phyloP scores from a whole-genome alignment of 139 green algal genomes.

The Tetratostichococcus sp. region DNA sequence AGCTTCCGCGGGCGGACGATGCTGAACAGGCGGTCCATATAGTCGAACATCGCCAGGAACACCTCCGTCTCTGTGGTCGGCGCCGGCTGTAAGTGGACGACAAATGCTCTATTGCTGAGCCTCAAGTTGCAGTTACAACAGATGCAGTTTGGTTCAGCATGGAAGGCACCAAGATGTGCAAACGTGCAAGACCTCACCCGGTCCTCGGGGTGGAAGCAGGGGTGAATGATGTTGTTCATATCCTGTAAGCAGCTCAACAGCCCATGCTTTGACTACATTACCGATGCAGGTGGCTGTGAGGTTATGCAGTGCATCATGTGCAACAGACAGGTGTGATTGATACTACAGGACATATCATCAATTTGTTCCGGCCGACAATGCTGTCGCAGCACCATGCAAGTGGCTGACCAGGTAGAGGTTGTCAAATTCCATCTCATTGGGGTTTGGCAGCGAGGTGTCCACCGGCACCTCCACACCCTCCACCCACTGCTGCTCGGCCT shows the following conservation, averaged over 20 bases:
- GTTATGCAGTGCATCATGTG: not conserved
- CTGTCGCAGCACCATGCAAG: too few relatives aligned
- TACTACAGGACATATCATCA: too few relatives aligned
- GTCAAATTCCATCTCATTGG: slow-evolving; percentile 97
- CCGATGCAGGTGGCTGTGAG: not conserved
- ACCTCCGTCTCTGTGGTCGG: slow-evolving; percentile 93
- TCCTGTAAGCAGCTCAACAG: slow-evolving; percentile 50
- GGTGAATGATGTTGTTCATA: slow-evolving; percentile 99
- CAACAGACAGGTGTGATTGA: too few relatives aligned
- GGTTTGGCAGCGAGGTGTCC: slow-evolving; percentile 85
- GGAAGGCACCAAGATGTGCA: not conserved
- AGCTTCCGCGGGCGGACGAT: slow-evolving; percentile 95
- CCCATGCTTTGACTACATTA: not conserved
- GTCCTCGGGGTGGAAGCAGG: slow-evolving; percentile 99
- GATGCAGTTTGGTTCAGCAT: too few relatives aligned
- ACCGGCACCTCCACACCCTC: slow-evolving; percentile 82
- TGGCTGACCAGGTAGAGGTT: slow-evolving; percentile 91
- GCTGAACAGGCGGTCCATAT: slow-evolving; percentile 97
- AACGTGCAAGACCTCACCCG: slow-evolving; percentile 24
- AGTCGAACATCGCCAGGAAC: slow-evolving; percentile 98
- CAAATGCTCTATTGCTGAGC: not conserved
- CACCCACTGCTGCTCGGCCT: slow-evolving; percentile 64
- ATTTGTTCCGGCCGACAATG: too few relatives aligned
- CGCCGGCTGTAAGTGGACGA: slow-evolving; percentile 46
- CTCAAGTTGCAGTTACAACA: not conserved